A percentile compares a stretch with the other conserved stretches of the same genome.
phyloP scores from a whole-genome alignment of 768 basidiomycete species.

The Rhizopogon sp. region DNA sequence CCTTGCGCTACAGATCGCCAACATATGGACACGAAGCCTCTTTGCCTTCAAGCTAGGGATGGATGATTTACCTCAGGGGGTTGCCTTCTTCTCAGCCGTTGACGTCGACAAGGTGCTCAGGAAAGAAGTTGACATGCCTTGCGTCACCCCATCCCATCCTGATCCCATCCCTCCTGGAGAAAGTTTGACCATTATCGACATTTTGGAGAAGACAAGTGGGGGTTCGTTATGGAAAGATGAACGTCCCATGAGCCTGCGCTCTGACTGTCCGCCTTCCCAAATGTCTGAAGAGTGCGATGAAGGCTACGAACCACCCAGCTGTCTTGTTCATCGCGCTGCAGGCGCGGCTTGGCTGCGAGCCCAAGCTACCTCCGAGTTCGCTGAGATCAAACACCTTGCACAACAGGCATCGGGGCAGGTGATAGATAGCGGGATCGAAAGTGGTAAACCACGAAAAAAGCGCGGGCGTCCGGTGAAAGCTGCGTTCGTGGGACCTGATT shows the following conservation, averaged over 20 bases:
- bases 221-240: constrained; percentile 65
- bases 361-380: constrained; percentile 50
- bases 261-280: constrained; percentile 6
- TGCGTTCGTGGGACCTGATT: background rate
- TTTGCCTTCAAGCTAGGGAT: constrained; percentile 94
- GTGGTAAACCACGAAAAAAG: background rate
- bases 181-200: constrained; percentile 62
- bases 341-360: constrained; percentile 64
- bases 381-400: constrained; percentile 47
- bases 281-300: background rate
- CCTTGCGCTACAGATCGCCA: constrained; percentile 90
- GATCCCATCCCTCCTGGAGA: constrained; percentile 82
- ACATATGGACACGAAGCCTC: constrained; percentile 89
- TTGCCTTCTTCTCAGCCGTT: constrained; percentile 96
- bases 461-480: background rate
- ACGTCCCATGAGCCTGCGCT: constrained; percentile 39
- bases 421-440: too few species aligned
- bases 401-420: too few species aligned
- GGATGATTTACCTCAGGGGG: constrained; percentile 92
- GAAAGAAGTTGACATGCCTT: constrained; percentile 96
- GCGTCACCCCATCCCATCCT: constrained; percentile 91
- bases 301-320: constrained; percentile 54
- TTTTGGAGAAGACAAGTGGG: constrained; percentile 64
- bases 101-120: constrained; percentile 88
- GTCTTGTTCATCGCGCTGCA: constrained; percentile 57